Evolutionary conservation across 805 yeast genomes (phyloP).

Genomic region (Barnettozyma botsteinii): DNA sequence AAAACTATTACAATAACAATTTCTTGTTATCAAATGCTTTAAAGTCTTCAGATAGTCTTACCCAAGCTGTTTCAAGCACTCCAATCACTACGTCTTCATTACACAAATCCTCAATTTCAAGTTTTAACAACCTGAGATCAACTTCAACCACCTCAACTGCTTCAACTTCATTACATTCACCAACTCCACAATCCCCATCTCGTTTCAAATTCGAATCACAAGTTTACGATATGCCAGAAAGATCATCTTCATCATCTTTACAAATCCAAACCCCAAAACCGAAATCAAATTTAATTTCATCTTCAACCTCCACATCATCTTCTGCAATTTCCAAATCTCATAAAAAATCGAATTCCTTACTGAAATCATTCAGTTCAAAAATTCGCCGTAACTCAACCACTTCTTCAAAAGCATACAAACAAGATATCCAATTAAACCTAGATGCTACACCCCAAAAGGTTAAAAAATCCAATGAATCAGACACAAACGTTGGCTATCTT

Average conservation of each 20-base stretch:
- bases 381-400: conserved; percentile 19
- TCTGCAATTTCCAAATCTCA: conserved; percentile 8
- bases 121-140: conserved; percentile 18
- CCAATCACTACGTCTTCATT: conserved; percentile 5
- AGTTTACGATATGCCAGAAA: conserved; percentile 31
- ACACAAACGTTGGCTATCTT: conserved; percentile 2
- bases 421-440: no score
- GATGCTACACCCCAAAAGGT: neutral
- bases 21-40: conserved; percentile 39
- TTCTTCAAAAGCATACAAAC: conserved; percentile 8
- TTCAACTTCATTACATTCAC: conserved; percentile 13
- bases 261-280: conserved; percentile 3
- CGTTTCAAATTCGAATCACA: conserved; percentile 34
- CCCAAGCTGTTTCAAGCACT: conserved; percentile 11
- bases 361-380: conserved; percentile 15
- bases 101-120: conserved; percentile 20
- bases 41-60: conserved; percentile 32
- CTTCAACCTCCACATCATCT: neutral
- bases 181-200: conserved; percentile 17
- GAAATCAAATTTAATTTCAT: neutral
- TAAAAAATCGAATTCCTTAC: conserved; percentile 21
- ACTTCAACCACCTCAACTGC: conserved; percentile 10
- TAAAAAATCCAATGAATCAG: neutral
- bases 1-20: conserved; percentile 42
- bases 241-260: neutral